Conservation (phyloP, 2,329 filamentous ascomycete species). For the Pseudogymnoascus sp. region DNA sequence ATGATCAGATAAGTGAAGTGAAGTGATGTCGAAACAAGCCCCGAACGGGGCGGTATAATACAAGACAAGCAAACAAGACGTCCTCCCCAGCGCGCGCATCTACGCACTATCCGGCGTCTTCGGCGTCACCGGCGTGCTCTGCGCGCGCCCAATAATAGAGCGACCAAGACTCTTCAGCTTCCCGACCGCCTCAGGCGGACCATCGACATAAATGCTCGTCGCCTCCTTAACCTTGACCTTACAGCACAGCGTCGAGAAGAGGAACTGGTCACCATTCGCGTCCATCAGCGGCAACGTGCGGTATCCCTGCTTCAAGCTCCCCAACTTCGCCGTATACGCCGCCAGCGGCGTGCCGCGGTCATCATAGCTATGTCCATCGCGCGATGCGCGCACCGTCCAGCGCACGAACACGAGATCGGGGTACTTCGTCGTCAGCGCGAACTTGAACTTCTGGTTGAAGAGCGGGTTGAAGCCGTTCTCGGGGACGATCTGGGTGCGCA, state of each 20-base stretch:
- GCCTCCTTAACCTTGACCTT: conserved; percentile 61
- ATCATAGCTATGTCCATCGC: conserved; percentile 62
- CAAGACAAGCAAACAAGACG: conserved; percentile 2
- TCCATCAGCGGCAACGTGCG: conserved; percentile 87
- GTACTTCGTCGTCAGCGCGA: conserved; percentile 86
- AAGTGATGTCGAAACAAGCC: background rate
- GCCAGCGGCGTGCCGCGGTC: conserved; percentile 56
- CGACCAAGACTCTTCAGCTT: conserved; percentile 49
- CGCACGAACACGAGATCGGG: conserved; percentile 89
- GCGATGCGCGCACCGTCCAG: conserved; percentile 82
- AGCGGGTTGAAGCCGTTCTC: conserved; percentile 91
- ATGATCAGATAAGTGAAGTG: background rate
- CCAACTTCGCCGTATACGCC: conserved; percentile 87
- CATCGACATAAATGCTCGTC: conserved; percentile 47
- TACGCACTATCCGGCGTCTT: background rate
- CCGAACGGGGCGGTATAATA: background rate
- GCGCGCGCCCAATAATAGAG: conserved; percentile 46
- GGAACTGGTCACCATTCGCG: conserved; percentile 79
- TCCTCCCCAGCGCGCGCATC: background rate
- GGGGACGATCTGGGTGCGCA: conserved; percentile 69
- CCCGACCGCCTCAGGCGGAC: conserved; percentile 38
- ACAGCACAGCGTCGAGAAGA: conserved; percentile 93
- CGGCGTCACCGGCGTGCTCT: background rate
- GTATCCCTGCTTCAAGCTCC: conserved; percentile 82
- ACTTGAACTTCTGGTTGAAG: conserved; percentile 71